These are phyloP conservation scores for Centella asiatica DNA, from an alignment of 129 eudicot genomes.

Conservation along the genomic window DNA sequence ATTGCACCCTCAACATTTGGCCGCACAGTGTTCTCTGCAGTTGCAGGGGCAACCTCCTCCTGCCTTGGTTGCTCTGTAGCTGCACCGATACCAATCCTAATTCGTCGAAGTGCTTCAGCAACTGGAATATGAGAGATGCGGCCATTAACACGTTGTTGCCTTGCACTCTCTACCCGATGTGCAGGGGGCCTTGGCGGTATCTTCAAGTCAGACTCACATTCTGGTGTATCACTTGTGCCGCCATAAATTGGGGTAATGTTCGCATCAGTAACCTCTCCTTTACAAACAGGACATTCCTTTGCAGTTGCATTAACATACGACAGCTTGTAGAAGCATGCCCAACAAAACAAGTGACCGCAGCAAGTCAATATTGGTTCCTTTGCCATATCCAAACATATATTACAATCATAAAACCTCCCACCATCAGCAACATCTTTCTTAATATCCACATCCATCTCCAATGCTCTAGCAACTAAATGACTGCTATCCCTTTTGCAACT, in stretches of 20 bases:
- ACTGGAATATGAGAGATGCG: slow-evolving; percentile 63
- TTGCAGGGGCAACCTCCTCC: slow-evolving; percentile 21
- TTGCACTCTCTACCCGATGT: slow-evolving; percentile 47
- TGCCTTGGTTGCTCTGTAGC: slow-evolving; percentile 37
- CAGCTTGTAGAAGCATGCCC: slow-evolving; percentile 67
- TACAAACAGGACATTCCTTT: slow-evolving; percentile 72
- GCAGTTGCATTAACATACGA: slow-evolving; percentile 44
- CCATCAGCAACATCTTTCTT: slow-evolving; percentile 37
- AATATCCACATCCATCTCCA: slow-evolving; percentile 53
- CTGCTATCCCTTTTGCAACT: slow-evolving; percentile 51
- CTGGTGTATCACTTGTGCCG: slow-evolving; percentile 30
- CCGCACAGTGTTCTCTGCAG: slow-evolving; percentile 21
- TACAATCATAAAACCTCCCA: slow-evolving; percentile 61
- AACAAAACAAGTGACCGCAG: slow-evolving; percentile 74
- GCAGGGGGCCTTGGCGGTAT: slow-evolving; percentile 80
- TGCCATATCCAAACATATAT: slow-evolving; percentile 56
- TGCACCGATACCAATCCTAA: slow-evolving; percentile 56
- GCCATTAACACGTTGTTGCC: slow-evolving; percentile 48
- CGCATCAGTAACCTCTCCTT: slow-evolving; percentile 61
- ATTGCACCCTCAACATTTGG: slow-evolving; percentile 23
- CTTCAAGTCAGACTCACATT: slow-evolving; percentile 37
- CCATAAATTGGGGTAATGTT: slow-evolving; percentile 65
- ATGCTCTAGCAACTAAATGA: slow-evolving; percentile 51
- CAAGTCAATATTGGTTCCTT: slow-evolving; percentile 61
- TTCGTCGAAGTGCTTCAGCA: slow-evolving; percentile 73